These are phyloP conservation scores for Fusarium luffae DNA, from an alignment of 2,329 filamentous ascomycete genomes.

Conservation along the genomic window DNA sequence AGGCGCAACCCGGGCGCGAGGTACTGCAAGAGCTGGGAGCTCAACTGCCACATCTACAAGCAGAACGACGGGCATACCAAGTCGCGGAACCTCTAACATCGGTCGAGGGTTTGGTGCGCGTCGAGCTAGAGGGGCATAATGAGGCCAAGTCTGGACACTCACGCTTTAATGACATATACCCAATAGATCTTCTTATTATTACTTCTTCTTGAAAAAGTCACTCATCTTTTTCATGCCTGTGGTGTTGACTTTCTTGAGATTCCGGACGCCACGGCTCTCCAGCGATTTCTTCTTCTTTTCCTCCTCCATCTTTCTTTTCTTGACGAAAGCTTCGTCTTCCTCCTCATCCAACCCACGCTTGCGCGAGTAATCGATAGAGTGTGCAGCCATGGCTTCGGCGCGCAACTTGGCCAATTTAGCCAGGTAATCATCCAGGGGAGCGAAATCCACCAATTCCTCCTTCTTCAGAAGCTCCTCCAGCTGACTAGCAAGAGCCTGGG, in stretches of 20 bases:
- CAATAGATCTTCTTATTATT: conserved; percentile 39
- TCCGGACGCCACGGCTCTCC: conserved; percentile 79
- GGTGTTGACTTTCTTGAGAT: conserved; percentile 90
- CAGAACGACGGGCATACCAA: conserved; percentile 44
- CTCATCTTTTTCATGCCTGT: conserved; percentile 97
- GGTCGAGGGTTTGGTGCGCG: conserved; percentile 50
- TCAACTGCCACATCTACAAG: conserved; percentile 47
- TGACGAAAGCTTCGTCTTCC: conserved; percentile 71
- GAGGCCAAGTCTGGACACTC: conserved; percentile 13
- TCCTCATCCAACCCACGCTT: conserved; percentile 77
- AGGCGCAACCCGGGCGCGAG: conserved; percentile 47
- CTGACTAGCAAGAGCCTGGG: conserved; percentile 54
- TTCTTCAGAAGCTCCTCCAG: conserved; percentile 57
- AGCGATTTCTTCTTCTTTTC: conserved; percentile 84
- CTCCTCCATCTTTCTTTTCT: conserved; percentile 87
- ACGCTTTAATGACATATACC: conserved; percentile 47
- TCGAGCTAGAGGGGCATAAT: conserved; percentile 51
- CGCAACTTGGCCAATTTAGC: conserved; percentile 73
- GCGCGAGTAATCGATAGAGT: conserved; percentile 76
- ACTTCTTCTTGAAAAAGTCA: conserved; percentile 85
- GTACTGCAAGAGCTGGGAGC: conserved; percentile 37
- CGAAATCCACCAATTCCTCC: conserved; percentile 68
- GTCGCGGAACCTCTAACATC: conserved; percentile 51
- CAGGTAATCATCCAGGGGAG: conserved; percentile 76
- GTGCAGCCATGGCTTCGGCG: conserved; percentile 75